Evolutionary conservation across 2,329 filamentous ascomycete genomes (phyloP).

Genomic region (Ophiocordyceps sinensis): DNA sequence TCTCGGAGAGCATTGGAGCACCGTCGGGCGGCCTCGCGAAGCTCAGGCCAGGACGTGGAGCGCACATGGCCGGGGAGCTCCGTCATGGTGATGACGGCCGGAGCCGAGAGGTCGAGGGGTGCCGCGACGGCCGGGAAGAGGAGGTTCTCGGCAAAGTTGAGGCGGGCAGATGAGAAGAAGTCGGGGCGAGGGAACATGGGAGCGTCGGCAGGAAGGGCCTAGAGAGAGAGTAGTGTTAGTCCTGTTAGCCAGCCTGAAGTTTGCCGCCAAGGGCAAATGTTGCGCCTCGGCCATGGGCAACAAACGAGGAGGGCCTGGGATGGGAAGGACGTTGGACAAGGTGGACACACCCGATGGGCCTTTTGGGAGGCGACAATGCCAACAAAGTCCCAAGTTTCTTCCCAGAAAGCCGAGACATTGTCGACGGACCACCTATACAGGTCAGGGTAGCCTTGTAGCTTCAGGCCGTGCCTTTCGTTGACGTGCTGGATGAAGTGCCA

Average conservation of each 20-base stretch:
- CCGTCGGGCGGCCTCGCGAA: slow-evolving; percentile 62
- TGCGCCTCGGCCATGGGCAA: neutral
- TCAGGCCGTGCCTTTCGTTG: slow-evolving; percentile 50
- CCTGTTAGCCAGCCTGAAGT: neutral
- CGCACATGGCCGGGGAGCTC: slow-evolving; percentile 49
- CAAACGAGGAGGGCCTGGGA: too few relatives aligned
- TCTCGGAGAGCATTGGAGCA: slow-evolving; percentile 59
- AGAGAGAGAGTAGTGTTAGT: neutral
- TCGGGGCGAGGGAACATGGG: slow-evolving; percentile 75
- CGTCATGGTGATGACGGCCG: slow-evolving; percentile 68
- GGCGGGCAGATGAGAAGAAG: slow-evolving; percentile 64
- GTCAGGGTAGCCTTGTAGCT: slow-evolving; percentile 53
- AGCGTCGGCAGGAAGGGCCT: slow-evolving; percentile 54
- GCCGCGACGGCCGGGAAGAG: slow-evolving; percentile 50
- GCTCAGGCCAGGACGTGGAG: slow-evolving; percentile 56
- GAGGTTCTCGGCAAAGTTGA: slow-evolving; percentile 94
- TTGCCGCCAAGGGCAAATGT: neutral
- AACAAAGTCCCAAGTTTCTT: slow-evolving; percentile 69
- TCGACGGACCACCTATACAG: slow-evolving; percentile 78
- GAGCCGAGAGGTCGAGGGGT: slow-evolving; percentile 34
- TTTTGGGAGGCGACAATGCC: slow-evolving; percentile 54
- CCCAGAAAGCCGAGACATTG: slow-evolving; percentile 67
- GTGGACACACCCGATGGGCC: slow-evolving; percentile 39
- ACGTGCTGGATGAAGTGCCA: slow-evolving; percentile 56
- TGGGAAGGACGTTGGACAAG: neutral